Conservation (phyloP, 164 flowering plant genomes). For the Platanus orientalis region DNA sequence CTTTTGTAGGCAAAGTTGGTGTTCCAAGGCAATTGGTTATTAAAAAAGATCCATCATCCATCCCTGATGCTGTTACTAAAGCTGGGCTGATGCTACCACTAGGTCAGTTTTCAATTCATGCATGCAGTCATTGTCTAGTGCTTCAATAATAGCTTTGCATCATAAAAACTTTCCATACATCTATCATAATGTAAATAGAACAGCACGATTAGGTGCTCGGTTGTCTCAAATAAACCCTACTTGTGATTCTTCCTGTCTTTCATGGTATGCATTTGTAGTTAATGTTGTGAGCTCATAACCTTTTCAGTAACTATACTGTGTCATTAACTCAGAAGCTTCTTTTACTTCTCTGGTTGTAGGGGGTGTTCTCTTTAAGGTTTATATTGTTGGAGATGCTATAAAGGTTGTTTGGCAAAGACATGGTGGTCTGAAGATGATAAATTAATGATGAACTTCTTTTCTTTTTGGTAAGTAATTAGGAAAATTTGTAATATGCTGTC, state of each 20-base stretch:
- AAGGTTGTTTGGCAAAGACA: slow-evolving; percentile 66
- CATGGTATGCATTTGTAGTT: slow-evolving; percentile 55
- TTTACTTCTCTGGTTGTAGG: slow-evolving; percentile 28
- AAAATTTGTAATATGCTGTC: too few relatives aligned
- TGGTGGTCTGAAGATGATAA: too few relatives aligned
- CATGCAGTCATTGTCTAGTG: neutral
- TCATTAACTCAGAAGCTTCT: neutral
- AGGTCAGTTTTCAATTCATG: slow-evolving; percentile 31
- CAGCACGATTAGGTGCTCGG: too few relatives aligned
- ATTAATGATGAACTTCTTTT: too few relatives aligned
- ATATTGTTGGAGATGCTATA: slow-evolving; percentile 55
- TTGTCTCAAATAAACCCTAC: neutral
- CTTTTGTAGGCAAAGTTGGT: slow-evolving; percentile 52
- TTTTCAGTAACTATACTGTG: neutral
- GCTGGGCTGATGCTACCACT: slow-evolving; percentile 55
- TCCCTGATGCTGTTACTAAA: slow-evolving; percentile 50
- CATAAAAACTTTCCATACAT: too few relatives aligned
- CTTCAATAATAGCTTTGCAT: neutral
- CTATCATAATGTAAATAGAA: too few relatives aligned
- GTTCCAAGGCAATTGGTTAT: slow-evolving; percentile 67
- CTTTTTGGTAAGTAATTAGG: too few relatives aligned
- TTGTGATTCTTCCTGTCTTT: slow-evolving; percentile 36
- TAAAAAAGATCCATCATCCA: slow-evolving; percentile 56
- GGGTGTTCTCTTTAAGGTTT: slow-evolving; percentile 46
- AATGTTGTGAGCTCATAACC: neutral